Percentiles rank a stretch among this genome's conserved stretches.
phyloP scores from a whole-genome alignment of 345 rosid genomes.

The Brassica nigra region DNA sequence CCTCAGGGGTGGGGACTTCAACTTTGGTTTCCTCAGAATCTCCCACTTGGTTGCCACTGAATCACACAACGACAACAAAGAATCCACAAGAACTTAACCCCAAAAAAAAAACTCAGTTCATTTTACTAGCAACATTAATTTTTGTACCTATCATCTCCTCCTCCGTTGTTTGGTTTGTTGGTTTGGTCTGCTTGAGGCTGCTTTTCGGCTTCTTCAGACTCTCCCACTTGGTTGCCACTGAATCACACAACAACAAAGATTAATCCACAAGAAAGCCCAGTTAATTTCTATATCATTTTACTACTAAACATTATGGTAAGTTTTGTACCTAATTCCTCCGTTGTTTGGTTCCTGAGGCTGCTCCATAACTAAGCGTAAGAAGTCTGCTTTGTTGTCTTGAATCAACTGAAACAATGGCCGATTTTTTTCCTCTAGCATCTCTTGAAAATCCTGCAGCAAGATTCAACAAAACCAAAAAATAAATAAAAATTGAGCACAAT shows the following conservation, averaged over 20 bases:
- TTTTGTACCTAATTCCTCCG: neutral
- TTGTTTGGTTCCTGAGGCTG: neutral
- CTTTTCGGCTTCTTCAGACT: neutral
- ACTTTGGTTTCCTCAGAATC: conserved; percentile 14
- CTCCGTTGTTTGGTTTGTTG: neutral
- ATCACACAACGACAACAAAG: neutral
- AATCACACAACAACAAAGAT: neutral
- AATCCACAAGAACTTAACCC: neutral
- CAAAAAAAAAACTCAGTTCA: neutral
- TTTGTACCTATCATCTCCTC: neutral
- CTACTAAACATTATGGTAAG: no score
- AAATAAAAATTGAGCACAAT: neutral
- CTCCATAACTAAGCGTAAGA: conserved; percentile 52
- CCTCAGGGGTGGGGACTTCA: conserved; percentile 63
- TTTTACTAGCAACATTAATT: neutral
- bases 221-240: conserved; percentile 10
- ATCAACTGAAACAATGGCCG: conserved; percentile 62
- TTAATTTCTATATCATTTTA: neutral
- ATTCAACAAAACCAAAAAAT: neutral
- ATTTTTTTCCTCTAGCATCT: conserved; percentile 63
- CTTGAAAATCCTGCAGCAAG: conserved; percentile 33
- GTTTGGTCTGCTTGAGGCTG: neutral
- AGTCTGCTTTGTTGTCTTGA: conserved; percentile 67
- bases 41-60: conserved; percentile 10
- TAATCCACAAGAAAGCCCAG: neutral